These are phyloP conservation scores for Eutrema salsugineum DNA, from an alignment of 441 rosid genomes.

Conservation along the genomic window DNA sequence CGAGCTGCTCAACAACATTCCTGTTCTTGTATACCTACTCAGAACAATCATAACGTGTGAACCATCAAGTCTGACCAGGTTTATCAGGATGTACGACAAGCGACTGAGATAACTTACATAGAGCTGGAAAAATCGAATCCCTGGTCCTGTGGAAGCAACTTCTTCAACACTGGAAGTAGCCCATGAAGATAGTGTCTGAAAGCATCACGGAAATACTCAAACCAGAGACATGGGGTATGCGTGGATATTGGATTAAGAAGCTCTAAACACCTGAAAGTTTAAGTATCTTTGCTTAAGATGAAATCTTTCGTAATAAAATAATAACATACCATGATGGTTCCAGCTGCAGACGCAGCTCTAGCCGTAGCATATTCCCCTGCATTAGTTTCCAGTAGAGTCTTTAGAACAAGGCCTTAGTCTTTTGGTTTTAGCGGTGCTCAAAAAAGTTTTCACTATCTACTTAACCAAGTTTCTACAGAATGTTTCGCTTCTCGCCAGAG, in stretches of 20 bases:
- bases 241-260: neutral
- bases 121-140: constrained; percentile 85
- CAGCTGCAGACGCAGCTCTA: constrained; percentile 86
- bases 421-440: neutral
- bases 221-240: neutral
- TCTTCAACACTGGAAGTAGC: constrained; percentile 92
- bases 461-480: neutral
- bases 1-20: constrained; percentile 80
- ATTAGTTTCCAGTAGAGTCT: constrained; percentile 8
- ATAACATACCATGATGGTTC: constrained; percentile 76
- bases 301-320: neutral
- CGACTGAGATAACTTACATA: constrained; percentile 48
- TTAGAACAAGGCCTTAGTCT: neutral
- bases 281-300: neutral
- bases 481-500: neutral
- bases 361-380: constrained; percentile 95
- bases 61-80: neutral
- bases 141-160: constrained; percentile 90
- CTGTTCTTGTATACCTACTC: constrained; percentile 81
- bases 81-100: neutral
- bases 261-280: neutral
- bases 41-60: neutral
- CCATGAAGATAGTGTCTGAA: constrained; percentile 82
- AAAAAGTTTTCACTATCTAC: neutral
- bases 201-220: constrained; percentile 13